Evolutionary conservation across 805 yeast species (phyloP).

Genomic region (Candida palmyrensis): DNA sequence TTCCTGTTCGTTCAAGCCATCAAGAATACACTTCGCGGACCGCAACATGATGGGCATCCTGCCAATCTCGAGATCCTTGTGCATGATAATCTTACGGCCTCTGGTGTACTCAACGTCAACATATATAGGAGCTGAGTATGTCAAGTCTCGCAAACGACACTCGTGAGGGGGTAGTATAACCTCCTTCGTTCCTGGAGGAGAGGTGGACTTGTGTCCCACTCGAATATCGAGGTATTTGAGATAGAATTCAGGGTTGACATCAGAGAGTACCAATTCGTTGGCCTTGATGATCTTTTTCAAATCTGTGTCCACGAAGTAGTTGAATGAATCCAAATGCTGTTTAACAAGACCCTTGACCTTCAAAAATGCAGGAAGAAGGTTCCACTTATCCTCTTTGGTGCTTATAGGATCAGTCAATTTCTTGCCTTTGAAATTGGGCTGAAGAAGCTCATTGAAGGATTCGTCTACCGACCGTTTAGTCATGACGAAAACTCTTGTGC

Average conservation of each 20-base stretch:
- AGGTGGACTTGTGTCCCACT: slow-evolving; percentile 75
- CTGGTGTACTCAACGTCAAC: slow-evolving; percentile 97
- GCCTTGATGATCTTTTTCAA: slow-evolving; percentile 89
- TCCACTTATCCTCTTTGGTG: slow-evolving; percentile 96
- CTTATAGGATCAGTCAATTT: slow-evolving; percentile 78
- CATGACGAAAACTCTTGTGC: too few relatives aligned
- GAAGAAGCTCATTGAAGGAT: slow-evolving; percentile 68
- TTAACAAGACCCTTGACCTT: slow-evolving; percentile 95
- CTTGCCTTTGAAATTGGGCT: slow-evolving; percentile 84
- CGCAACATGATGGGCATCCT: slow-evolving; percentile 98
- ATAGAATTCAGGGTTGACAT: slow-evolving; percentile 96
- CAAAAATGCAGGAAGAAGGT: slow-evolving; percentile 88
- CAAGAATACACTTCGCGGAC: slow-evolving; percentile 84
- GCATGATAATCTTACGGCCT: slow-evolving; percentile 87
- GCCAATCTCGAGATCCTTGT: slow-evolving; percentile 89
- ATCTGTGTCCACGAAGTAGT: slow-evolving; percentile 91
- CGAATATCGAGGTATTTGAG: slow-evolving; percentile 89
- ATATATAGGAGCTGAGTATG: slow-evolving; percentile 91
- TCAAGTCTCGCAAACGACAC: slow-evolving; percentile 88
- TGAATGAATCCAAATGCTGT: slow-evolving; percentile 97
- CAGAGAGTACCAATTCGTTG: slow-evolving; percentile 81
- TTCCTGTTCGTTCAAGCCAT: slow-evolving; percentile 68
- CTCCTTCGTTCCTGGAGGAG: slow-evolving; percentile 46
- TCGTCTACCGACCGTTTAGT: too few relatives aligned
- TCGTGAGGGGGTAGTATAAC: slow-evolving; percentile 85